A percentile compares a stretch with the other conserved stretches of the same genome.
phyloP scores from a whole-genome alignment of 345 rosid species.

The Sonneratia alba region DNA sequence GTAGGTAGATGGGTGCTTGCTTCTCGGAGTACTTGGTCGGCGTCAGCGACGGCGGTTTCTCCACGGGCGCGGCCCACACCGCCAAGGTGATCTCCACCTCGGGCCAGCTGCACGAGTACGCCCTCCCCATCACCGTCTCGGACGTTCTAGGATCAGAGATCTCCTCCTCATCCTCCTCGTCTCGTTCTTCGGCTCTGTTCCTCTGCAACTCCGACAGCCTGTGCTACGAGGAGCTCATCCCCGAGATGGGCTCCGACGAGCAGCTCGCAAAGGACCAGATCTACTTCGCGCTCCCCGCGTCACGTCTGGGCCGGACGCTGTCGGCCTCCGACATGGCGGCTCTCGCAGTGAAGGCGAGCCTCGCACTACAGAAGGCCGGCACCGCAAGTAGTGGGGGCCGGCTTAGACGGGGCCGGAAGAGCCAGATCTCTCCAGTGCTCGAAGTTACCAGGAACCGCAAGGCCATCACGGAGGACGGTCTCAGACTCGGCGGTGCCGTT shows the following conservation, averaged over 20 bases:
- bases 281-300: slow-evolving; percentile 21
- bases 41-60: not conserved
- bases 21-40: slow-evolving; percentile 3
- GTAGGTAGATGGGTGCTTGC: slow-evolving; percentile 9
- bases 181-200: slow-evolving; percentile 6
- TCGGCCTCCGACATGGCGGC: slow-evolving; percentile 24
- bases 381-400: not conserved
- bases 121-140: slow-evolving; percentile 15
- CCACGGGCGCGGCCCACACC: slow-evolving; percentile 1
- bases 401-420: not conserved
- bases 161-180: slow-evolving; percentile 11
- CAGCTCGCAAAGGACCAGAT: slow-evolving; percentile 16
- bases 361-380: slow-evolving; percentile 16
- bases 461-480: slow-evolving; percentile 1
- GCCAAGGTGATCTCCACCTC: slow-evolving; percentile 16
- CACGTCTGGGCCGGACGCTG: slow-evolving; percentile 14
- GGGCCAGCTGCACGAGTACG: slow-evolving; percentile 18
- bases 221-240: slow-evolving; percentile 18
- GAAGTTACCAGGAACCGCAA: slow-evolving; percentile 6
- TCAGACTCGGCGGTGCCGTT: not conserved
- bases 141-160: slow-evolving; percentile 13
- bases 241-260: slow-evolving; percentile 13
- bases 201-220: slow-evolving; percentile 24
- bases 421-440: slow-evolving; percentile 11
- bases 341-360: slow-evolving; percentile 29